Evolutionary conservation across 2,329 filamentous ascomycete species (phyloP), one percentile per base, ranked within the genome.

Genomic region (Xylaria digitata): DNA sequence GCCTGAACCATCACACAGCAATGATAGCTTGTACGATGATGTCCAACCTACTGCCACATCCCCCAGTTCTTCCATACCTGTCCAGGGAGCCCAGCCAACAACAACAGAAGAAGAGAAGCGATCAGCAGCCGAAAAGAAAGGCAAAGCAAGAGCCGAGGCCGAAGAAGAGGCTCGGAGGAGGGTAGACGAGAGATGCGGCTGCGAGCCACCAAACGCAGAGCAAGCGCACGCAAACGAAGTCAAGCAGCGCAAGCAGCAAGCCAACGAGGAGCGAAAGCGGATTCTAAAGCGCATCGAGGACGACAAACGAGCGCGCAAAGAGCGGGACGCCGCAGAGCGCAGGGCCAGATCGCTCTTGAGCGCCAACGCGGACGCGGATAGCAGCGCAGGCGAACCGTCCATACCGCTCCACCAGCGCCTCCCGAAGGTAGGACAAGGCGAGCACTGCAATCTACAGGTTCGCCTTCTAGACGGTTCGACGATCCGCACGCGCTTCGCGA

Each of bases 381-480:
- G 17, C 3, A 70, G 72, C 61, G 68, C 63, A n/a, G 69, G 63
- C 37, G 53, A 23, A 17, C 59, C 71, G 2, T 46, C 69, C 1
- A 70, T 75, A 11, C 66, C 64, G 2, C 70, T 71, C 54, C 76
- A 69, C 30, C 57, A 67, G 59, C 67, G 40, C 30, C 21, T 43
- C 11, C n/a, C 69, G 3, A 34, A 61, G 53, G 52, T 65, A 37
- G 61, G 70, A 49, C 56, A 70, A 26, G 69, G 73, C 68, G 55
- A 75, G 67, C 69, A 77, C 68, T 89, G 87, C 70, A 86, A 90
- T 19, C 81, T 97, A 0, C 93, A 96, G 74, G 87, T 97, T 19
- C 88, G 94, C 7, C 83, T 97, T 0, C 92, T 96, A 63, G 93
- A 97, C 75, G 95, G 95, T 9, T 90, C 89, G 11, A 94, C 89